Conservation (phyloP, 73 alveolate species). For the Symbiodinium natans region DNA sequence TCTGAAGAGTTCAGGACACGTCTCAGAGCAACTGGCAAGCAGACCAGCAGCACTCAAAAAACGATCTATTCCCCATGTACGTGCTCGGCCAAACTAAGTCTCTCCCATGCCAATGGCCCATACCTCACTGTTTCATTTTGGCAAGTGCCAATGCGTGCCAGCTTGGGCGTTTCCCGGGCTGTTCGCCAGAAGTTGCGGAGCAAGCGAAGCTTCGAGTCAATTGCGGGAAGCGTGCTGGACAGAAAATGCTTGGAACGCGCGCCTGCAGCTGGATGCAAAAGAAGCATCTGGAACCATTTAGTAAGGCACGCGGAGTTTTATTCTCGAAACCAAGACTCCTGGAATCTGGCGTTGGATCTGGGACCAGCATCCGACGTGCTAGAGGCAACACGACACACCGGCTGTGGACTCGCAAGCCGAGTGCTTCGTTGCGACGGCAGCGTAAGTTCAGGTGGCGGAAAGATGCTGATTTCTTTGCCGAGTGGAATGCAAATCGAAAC, state of each 20-base stretch:
- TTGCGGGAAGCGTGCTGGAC: constrained; percentile 44
- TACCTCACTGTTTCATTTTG: background rate
- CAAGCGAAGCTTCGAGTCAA: background rate
- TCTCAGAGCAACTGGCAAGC: too few relatives aligned
- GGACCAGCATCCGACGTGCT: constrained; percentile 18
- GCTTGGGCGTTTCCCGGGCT: background rate
- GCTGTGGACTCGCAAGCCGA: constrained; percentile 32
- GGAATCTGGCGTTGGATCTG: constrained; percentile 43
- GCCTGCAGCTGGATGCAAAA: background rate
- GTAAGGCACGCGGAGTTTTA: constrained; percentile 44
- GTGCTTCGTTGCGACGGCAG: constrained; percentile 50
- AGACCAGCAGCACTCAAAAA: too few relatives aligned
- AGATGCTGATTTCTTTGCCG: constrained; percentile 31
- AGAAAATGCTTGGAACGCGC: background rate
- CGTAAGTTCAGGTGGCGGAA: constrained; percentile 48
- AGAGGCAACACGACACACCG: background rate
- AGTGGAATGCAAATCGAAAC: constrained; percentile 34
- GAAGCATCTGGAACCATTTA: constrained; percentile 37
- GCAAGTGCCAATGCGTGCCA: background rate
- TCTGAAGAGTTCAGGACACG: too few relatives aligned
- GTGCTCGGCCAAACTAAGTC: too few relatives aligned
- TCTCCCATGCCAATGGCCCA: background rate
- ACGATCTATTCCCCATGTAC: too few relatives aligned
- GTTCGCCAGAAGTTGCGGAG: background rate
- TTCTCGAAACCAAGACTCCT: constrained; percentile 43